Conservation (phyloP, 306 rosid species). For the Vigna mungo region DNA sequence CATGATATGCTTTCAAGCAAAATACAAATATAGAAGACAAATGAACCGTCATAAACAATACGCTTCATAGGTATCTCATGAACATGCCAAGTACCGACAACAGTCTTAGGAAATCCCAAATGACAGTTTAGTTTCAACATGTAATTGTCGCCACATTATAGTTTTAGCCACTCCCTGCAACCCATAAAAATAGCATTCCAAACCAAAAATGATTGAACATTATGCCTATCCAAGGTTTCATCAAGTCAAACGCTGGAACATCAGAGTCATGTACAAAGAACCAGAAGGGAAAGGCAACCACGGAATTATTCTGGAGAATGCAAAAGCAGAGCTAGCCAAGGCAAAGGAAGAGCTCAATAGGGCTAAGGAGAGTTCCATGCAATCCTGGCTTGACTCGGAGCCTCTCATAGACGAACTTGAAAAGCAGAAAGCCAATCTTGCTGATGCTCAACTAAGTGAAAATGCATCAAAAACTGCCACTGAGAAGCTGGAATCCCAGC, state of each 20-base stretch:
- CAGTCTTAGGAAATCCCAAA: slow-evolving; percentile 30
- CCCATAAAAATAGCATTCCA: background rate
- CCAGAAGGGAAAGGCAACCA: slow-evolving; percentile 29
- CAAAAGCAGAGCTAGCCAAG: slow-evolving; percentile 52
- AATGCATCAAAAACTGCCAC: slow-evolving; percentile 26
- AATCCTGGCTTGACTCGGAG: slow-evolving; percentile 72
- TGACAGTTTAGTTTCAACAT: slow-evolving; percentile 6
- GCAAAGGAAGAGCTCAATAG: slow-evolving; percentile 48
- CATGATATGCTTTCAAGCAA: background rate
- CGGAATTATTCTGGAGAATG: slow-evolving; percentile 32
- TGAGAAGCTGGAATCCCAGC: slow-evolving; percentile 51
- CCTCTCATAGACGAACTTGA: slow-evolving; percentile 69
- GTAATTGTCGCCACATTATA: slow-evolving; percentile 15
- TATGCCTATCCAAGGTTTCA: background rate
- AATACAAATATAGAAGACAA: slow-evolving; percentile 29
- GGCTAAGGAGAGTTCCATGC: slow-evolving; percentile 59
- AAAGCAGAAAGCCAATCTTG: slow-evolving; percentile 52
- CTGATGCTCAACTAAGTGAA: slow-evolving; percentile 38
- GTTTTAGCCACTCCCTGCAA: background rate
- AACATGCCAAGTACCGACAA: background rate
- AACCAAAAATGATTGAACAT: background rate
- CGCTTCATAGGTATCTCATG: slow-evolving; percentile 38
- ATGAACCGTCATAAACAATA: slow-evolving; percentile 25
- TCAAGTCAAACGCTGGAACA: slow-evolving; percentile 34
- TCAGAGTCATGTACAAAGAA: background rate